These are phyloP conservation scores for Sordariomycetes sp. DNA, from an alignment of 2,329 filamentous ascomycete genomes.

Conservation along the genomic window DNA sequence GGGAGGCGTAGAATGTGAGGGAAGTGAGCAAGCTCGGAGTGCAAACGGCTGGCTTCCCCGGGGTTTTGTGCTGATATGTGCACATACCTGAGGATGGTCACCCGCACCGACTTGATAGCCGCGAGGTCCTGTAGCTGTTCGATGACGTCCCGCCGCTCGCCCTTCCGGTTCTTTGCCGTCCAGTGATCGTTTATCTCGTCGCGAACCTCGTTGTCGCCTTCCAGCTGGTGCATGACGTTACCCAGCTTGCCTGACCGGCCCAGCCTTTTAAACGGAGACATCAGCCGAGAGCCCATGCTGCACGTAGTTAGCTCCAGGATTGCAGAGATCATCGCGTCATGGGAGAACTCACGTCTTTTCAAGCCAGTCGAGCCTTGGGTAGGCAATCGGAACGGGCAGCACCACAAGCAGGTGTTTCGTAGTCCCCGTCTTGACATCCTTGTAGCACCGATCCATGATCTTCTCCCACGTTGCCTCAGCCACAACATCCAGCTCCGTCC, in stretches of 20 bases:
- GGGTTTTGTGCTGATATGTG: too few relatives aligned
- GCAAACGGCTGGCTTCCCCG: too few relatives aligned
- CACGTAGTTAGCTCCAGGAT: not conserved
- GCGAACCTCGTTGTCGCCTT: conserved; percentile 81
- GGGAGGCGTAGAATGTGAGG: not conserved
- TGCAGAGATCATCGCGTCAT: not conserved
- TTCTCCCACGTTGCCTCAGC: conserved; percentile 71
- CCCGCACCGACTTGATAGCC: conserved; percentile 77
- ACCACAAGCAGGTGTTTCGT: conserved; percentile 85
- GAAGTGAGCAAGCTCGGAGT: too few relatives aligned
- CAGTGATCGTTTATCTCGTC: conserved; percentile 94
- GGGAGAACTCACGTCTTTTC: conserved; percentile 47
- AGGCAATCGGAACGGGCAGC: conserved; percentile 71
- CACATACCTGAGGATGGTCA: conserved; percentile 68
- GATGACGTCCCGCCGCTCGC: conserved; percentile 74
- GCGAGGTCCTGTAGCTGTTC: conserved; percentile 89
- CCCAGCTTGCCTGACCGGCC: conserved; percentile 72
- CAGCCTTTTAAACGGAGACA: conserved; percentile 82
- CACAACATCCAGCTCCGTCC: conserved; percentile 71
- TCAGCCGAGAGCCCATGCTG: conserved; percentile 31
- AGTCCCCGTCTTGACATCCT: conserved; percentile 69
- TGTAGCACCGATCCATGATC: conserved; percentile 74
- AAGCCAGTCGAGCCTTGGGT: conserved; percentile 59
- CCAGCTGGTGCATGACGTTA: conserved; percentile 73
- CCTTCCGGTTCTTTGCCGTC: conserved; percentile 91